Evolutionary conservation across 306 rosid species (phyloP).

Genomic region (Morella rubra): DNA sequence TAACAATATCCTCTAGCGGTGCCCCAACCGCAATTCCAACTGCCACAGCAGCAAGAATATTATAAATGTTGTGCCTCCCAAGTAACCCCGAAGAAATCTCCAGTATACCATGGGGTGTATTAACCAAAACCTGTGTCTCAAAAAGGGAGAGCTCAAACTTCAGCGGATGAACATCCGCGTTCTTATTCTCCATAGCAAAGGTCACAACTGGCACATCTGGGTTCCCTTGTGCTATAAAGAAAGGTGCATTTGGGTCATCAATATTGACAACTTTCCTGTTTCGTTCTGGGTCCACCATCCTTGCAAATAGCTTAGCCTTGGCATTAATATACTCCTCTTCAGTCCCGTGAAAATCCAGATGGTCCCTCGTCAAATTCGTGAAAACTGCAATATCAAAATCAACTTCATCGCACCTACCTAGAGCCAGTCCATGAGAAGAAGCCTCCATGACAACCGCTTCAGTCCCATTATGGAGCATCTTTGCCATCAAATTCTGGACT

Average conservation of each 20-base stretch:
- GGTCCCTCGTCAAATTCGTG: conserved; percentile 64
- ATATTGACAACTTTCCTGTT: conserved; percentile 88
- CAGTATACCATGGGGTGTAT: conserved; percentile 85
- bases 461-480: conserved; percentile 92
- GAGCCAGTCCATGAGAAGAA: conserved; percentile 53
- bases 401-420: conserved; percentile 72
- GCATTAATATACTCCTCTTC: conserved; percentile 64
- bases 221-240: conserved; percentile 66
- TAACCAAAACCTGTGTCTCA: conserved; percentile 95
- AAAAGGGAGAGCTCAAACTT: conserved; percentile 87
- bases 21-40: conserved; percentile 97
- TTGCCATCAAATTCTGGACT: conserved; percentile 86
- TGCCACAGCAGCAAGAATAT: conserved; percentile 91
- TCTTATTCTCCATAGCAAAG: conserved; percentile 79
- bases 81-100: conserved; percentile 95
- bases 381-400: conserved; percentile 90
- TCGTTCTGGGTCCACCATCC: conserved; percentile 85
- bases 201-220: conserved; percentile 83
- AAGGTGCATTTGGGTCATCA: conserved; percentile 74
- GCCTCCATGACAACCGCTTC: conserved; percentile 84
- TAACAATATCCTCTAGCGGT: conserved; percentile 93
- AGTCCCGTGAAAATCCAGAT: conserved; percentile 47
- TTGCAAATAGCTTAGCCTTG: conserved; percentile 62
- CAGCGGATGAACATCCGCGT: conserved; percentile 81
- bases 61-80: conserved; percentile 85